Percentiles rank a stretch among this genome's conserved stretches.
These are phyloP conservation scores for Erodium moschatum DNA, from an alignment of 441 rosid species.

Conservation along the genomic window DNA sequence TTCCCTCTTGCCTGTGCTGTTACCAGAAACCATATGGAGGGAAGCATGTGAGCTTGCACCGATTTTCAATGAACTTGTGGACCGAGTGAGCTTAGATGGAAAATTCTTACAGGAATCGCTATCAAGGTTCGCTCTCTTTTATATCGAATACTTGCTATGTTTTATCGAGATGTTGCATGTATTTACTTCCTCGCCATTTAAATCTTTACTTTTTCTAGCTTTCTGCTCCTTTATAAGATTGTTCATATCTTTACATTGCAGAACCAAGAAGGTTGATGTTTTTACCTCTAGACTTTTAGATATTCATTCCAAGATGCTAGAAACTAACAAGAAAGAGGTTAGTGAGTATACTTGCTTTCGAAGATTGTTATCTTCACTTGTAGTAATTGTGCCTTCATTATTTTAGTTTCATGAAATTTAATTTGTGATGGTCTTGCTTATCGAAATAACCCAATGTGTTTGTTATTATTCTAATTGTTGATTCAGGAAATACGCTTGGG, in stretches of 20 bases:
- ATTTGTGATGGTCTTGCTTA: background rate
- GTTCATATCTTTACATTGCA: constrained; percentile 28
- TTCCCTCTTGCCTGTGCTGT: constrained; percentile 63
- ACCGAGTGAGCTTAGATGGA: constrained; percentile 91
- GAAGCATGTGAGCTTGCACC: constrained; percentile 89
- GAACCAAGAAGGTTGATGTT: constrained; percentile 79
- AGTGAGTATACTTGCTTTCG: constrained; percentile 12
- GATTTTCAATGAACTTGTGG: constrained; percentile 81
- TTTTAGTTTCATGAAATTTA: background rate
- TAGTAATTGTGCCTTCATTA: background rate
- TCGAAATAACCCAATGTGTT: background rate
- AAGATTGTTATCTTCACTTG: background rate
- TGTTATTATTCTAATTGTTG: constrained; percentile 17
- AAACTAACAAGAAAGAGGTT: constrained; percentile 81
- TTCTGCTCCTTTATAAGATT: constrained; percentile 5
- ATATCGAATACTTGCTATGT: background rate
- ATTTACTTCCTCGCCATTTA: background rate
- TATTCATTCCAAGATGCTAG: constrained; percentile 84
- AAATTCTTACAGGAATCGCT: constrained; percentile 70
- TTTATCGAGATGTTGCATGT: background rate
- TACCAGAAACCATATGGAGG: constrained; percentile 65
- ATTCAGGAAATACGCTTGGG: constrained; percentile 86
- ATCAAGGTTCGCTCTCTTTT: constrained; percentile 48
- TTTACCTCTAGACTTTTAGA: constrained; percentile 90
- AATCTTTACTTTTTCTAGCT: background rate